Evolutionary conservation across 495 filamentous ascomycete genomes (phyloP).

Genomic region (Rhypophila decipiens): DNA sequence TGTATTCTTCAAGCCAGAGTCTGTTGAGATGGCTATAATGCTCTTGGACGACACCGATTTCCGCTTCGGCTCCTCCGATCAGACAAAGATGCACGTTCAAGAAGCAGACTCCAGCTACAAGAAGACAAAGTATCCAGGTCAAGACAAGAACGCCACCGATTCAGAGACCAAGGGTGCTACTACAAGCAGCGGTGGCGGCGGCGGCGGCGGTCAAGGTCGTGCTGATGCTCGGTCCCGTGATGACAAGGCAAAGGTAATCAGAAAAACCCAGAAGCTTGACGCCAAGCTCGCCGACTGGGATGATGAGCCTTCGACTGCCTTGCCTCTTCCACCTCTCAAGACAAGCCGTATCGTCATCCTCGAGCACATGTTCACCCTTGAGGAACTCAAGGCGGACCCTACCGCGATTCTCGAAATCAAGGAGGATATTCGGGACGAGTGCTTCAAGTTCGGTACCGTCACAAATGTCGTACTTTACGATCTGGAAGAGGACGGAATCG

Average conservation of each 20-base stretch:
- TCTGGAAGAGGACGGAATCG: conserved; percentile 77
- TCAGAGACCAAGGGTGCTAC: conserved; percentile 31
- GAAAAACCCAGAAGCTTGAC: conserved; percentile 79
- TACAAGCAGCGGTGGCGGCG: not conserved
- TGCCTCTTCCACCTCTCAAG: conserved; percentile 25
- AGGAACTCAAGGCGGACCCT: conserved; percentile 80
- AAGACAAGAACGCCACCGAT: conserved; percentile 18
- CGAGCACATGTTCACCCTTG: conserved; percentile 89
- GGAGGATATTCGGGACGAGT: conserved; percentile 87
- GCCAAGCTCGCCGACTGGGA: conserved; percentile 91
- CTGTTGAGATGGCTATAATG: conserved; percentile 80
- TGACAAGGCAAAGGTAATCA: conserved; percentile 80
- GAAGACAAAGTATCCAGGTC: conserved; percentile 50
- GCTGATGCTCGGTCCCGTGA: conserved; percentile 40
- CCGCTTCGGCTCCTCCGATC: conserved; percentile 50
- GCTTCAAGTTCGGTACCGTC: conserved; percentile 76
- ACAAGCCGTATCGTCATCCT: conserved; percentile 80
- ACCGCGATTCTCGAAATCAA: conserved; percentile 83
- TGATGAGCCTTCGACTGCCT: conserved; percentile 48
- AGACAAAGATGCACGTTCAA: conserved; percentile 68
- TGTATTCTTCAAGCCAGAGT: conserved; percentile 90
- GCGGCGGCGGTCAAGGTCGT: not conserved
- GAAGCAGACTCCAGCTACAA: conserved; percentile 88
- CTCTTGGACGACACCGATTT: conserved; percentile 89
- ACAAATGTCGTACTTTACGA: conserved; percentile 91